Evolutionary conservation across 1,284 basidiomycete species (phyloP).

Genomic region (Trichosporon sp.): DNA sequence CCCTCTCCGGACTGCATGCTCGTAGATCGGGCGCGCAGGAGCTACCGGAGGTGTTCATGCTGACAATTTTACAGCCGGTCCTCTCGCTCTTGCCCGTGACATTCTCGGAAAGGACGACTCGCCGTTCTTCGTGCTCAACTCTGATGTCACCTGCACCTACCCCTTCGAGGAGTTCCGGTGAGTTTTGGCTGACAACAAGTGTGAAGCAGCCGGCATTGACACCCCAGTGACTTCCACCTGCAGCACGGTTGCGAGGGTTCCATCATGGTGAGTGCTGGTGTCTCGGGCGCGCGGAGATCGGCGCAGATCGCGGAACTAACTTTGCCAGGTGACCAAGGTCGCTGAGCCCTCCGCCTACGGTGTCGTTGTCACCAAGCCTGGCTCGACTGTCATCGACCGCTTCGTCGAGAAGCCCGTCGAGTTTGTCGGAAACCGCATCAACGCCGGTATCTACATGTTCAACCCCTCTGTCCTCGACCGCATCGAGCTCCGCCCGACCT

Average conservation of each 20-base stretch:
- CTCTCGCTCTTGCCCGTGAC: slow-evolving; percentile 52
- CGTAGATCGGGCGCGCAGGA: no score
- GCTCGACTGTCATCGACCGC: slow-evolving; percentile 52
- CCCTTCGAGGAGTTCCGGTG: slow-evolving; percentile 53
- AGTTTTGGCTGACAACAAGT: slow-evolving; percentile 6
- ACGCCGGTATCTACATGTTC: slow-evolving; percentile 57
- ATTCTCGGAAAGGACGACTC: slow-evolving; percentile 54
- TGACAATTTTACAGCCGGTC: slow-evolving; percentile 47
- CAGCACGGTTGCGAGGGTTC: slow-evolving; percentile 54
- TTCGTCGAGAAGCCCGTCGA: slow-evolving; percentile 56
- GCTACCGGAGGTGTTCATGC: neutral
- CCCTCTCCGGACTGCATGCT: no score
- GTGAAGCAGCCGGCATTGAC: neutral
- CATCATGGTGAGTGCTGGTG: slow-evolving; percentile 52
- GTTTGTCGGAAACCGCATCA: slow-evolving; percentile 55
- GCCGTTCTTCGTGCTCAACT: slow-evolving; percentile 56
- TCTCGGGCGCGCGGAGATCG: slow-evolving; percentile 52
- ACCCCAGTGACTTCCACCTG: slow-evolving; percentile 52
- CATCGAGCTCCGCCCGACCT: slow-evolving; percentile 54
- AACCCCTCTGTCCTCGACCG: slow-evolving; percentile 52
- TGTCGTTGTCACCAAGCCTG: slow-evolving; percentile 53
- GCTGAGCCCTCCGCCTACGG: slow-evolving; percentile 55
- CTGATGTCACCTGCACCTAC: slow-evolving; percentile 54
- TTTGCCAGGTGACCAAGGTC: slow-evolving; percentile 51
- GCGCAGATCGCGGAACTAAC: slow-evolving; percentile 26